phyloP scores from a whole-genome alignment of 306 rosid species.

The Lupinus albus region DNA sequence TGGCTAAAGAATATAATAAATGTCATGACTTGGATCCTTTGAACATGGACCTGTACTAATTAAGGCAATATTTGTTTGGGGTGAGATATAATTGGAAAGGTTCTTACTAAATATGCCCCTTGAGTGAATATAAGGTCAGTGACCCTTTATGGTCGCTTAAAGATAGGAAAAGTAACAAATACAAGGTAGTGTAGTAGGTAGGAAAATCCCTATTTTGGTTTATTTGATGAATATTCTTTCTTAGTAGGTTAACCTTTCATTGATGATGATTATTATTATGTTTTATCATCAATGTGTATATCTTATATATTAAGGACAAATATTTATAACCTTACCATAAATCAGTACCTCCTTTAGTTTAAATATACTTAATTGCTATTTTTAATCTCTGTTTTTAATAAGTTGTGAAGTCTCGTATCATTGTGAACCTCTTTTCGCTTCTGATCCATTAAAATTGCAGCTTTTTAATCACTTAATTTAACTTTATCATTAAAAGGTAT shows the following conservation, averaged over 20 bases:
- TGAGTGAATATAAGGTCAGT: conserved; percentile 48
- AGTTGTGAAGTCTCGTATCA: background rate
- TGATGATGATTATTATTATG: too few species aligned
- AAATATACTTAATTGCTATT: background rate
- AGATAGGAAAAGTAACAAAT: background rate
- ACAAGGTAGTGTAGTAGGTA: background rate
- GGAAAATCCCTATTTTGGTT: conserved; percentile 11
- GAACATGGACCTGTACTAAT: conserved; percentile 31
- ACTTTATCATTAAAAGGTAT: too few species aligned
- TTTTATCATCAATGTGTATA: too few species aligned
- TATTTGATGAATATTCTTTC: conserved; percentile 10
- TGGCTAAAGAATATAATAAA: conserved; percentile 22
- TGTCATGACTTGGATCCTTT: conserved; percentile 39
- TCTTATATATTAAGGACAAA: too few species aligned
- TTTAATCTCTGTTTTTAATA: background rate
- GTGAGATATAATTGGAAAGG: background rate
- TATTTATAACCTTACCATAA: too few species aligned
- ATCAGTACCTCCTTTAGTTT: too few species aligned
- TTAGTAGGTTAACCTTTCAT: background rate
- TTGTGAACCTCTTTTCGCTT: background rate
- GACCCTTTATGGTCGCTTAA: conserved; percentile 48
- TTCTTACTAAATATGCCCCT: conserved; percentile 40
- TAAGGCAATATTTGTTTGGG: background rate
- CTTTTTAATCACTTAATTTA: background rate
- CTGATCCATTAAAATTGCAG: background rate